Conservation (phyloP, 352 stramenopile species). For the Thraustochytrium sp. region DNA sequence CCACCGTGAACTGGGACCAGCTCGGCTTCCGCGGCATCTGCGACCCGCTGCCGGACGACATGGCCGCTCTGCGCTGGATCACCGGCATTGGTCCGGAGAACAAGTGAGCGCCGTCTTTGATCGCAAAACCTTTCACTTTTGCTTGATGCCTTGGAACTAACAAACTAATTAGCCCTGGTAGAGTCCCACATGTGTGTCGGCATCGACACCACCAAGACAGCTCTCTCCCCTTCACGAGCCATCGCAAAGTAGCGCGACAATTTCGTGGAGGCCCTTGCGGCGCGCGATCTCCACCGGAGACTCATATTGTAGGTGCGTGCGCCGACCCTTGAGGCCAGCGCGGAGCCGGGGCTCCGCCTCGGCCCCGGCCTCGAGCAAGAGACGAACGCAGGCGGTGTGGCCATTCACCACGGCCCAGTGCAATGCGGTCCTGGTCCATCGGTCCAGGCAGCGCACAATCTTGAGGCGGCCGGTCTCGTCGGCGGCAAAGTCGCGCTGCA, state of each 20-base stretch:
- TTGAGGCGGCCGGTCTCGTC: background rate
- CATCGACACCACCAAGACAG: no score
- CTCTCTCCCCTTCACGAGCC: no score
- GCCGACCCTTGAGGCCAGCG: background rate
- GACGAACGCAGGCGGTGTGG: background rate
- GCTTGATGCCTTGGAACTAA: no score
- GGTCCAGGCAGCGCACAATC: slow-evolving; percentile 13
- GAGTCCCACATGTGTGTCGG: no score
- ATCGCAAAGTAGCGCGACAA: background rate
- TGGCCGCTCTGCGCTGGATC: slow-evolving; percentile 20
- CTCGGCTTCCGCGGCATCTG: slow-evolving; percentile 33
- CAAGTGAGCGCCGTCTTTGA: no score
- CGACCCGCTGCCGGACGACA: slow-evolving; percentile 2
- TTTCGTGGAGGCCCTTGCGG: background rate
- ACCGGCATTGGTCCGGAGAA: no score
- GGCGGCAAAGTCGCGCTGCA: background rate
- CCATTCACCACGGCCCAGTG: slow-evolving; percentile 36
- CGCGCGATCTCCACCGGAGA: background rate
- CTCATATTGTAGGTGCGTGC: slow-evolving; percentile 25
- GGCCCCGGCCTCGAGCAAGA: background rate
- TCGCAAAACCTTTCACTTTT: no score
- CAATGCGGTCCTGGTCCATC: slow-evolving; percentile 19
- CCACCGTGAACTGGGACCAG: slow-evolving; percentile 6
- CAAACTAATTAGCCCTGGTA: no score
- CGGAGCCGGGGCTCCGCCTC: background rate